Conservation (phyloP, 2,329 filamentous ascomycete species). For the Raffaelea ambrosiae region DNA sequence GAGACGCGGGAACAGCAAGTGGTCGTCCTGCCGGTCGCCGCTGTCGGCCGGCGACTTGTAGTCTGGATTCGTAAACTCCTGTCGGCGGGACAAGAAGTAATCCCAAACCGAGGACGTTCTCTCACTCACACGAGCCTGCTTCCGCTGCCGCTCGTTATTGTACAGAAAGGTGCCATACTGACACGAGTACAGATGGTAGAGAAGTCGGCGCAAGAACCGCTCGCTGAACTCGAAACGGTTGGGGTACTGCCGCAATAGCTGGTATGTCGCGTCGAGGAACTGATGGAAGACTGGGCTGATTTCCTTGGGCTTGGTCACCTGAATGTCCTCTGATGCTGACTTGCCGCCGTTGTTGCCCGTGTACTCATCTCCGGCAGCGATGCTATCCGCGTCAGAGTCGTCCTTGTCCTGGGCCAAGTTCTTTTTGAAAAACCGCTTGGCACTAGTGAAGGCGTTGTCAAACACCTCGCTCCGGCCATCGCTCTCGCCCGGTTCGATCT, state of each 20-base stretch:
- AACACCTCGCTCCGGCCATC: conserved; percentile 64
- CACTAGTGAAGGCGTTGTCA: conserved; percentile 76
- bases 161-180: conserved; percentile 96
- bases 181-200: conserved; percentile 92
- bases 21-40: conserved; percentile 67
- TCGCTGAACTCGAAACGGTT: conserved; percentile 95
- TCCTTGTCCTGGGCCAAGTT: conserved; percentile 54
- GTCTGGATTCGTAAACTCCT: conserved; percentile 73
- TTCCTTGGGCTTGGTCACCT: conserved; percentile 77
- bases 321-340: conserved; percentile 32
- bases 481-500: conserved; percentile 52
- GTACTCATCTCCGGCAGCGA: conserved; percentile 35
- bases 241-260: conserved; percentile 77
- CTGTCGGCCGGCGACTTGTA: conserved; percentile 74
- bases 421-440: conserved; percentile 84
- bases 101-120: conserved; percentile 87
- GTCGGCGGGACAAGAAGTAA: conserved; percentile 75
- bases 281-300: conserved; percentile 96
- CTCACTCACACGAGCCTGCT: conserved; percentile 59
- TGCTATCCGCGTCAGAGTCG: conserved; percentile 51
- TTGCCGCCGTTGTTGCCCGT: conserved; percentile 21
- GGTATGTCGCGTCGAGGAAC: conserved; percentile 89
- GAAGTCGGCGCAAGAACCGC: conserved; percentile 75
- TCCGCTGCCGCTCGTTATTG: conserved; percentile 85
- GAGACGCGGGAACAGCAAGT: conserved; percentile 71